Evolutionary conservation across 2,329 filamentous ascomycete genomes (phyloP), one percentile per base, ranked within the genome.

Genomic region (Epichloe glyceriae): DNA sequence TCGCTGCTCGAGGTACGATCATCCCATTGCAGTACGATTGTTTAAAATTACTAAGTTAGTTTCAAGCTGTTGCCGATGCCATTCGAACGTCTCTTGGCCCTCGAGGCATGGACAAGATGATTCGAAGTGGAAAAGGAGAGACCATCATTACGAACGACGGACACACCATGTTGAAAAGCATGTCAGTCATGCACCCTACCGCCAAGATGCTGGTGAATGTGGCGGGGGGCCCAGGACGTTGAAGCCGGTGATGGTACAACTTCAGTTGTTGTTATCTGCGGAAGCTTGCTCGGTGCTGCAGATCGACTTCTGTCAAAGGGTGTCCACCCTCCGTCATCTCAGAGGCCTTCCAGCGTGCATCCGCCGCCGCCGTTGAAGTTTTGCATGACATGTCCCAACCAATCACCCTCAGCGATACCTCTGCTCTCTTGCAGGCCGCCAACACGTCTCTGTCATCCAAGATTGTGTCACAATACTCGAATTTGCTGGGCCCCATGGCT

Each of bases 131-230:
- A 67, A 95, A 88, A 73, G 93, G 91, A 72, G 88, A 95, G 70
- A 96, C 90, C 52, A 93, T 97, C 69, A 98, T 98, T 73, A 98
- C 93, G 64, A 98, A 98, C 76, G 93, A 98, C 72, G 93, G 93
- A 68, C 95, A 94, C 74, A 98, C 93, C 52, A 98, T 98, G 91
- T 74, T 98, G 65, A 95, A 87, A 74, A 91, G 91, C 75, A 97
- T 98, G 93, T 86, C 88, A 58, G 93, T 98, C 59, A 89, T 98
- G 85, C 93, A 98, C 67, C 93, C 93, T n/a, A 95, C 94, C 46
- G 93, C 93, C 48, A 96, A 95, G 75, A 98, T 98, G 93, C 78
- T 98, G 59, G 93, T 98, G 63, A 90, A 98, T 69, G 80, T 98
- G 55, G 94, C 91, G 62, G 88, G 88, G 93, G 59, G 93, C 93